Evolutionary conservation across 192 early-diverging fungal species (phyloP).

Genomic region (Pilaira anomala): DNA sequence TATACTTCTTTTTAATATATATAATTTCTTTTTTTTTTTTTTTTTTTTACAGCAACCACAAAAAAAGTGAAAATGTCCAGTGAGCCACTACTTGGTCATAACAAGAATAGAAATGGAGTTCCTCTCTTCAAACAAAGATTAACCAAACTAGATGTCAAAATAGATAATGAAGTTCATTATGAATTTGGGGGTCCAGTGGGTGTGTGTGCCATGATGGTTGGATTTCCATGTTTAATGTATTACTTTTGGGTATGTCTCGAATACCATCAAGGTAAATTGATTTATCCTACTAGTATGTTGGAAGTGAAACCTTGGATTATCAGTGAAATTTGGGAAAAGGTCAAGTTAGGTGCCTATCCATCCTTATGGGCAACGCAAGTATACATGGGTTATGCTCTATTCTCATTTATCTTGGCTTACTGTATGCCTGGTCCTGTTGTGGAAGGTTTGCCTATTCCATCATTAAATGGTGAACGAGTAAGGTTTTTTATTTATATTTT

Average conservation of each 20-base stretch:
- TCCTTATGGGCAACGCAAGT: slow-evolving; percentile 48
- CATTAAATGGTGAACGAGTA: slow-evolving; percentile 46
- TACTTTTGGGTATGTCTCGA: slow-evolving; percentile 72
- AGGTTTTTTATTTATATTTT: neutral
- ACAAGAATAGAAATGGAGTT: slow-evolving; percentile 24
- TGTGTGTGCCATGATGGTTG: slow-evolving; percentile 66
- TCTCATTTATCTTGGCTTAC: slow-evolving; percentile 58
- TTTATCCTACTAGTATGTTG: slow-evolving; percentile 30
- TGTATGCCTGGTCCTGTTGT: slow-evolving; percentile 63
- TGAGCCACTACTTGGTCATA: neutral
- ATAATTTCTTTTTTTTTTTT: neutral
- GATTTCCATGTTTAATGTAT: slow-evolving; percentile 70
- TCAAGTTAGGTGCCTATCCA: slow-evolving; percentile 54
- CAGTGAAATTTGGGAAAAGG: slow-evolving; percentile 42
- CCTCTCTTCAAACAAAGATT: slow-evolving; percentile 29
- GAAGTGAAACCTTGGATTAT: slow-evolving; percentile 38
- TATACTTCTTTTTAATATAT: no score
- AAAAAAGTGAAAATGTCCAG: neutral
- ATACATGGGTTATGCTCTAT: slow-evolving; percentile 57
- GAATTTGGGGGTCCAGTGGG: slow-evolving; percentile 75
- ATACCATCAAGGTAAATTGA: slow-evolving; percentile 59
- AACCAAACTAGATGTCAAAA: slow-evolving; percentile 44
- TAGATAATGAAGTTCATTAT: slow-evolving; percentile 61
- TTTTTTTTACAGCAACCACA: neutral
- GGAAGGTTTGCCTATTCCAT: slow-evolving; percentile 66